Evolutionary conservation across 2,329 filamentous ascomycete species (phyloP), one percentile per base, ranked within the genome.

Genomic region (Aspergillus costaricaensis): DNA sequence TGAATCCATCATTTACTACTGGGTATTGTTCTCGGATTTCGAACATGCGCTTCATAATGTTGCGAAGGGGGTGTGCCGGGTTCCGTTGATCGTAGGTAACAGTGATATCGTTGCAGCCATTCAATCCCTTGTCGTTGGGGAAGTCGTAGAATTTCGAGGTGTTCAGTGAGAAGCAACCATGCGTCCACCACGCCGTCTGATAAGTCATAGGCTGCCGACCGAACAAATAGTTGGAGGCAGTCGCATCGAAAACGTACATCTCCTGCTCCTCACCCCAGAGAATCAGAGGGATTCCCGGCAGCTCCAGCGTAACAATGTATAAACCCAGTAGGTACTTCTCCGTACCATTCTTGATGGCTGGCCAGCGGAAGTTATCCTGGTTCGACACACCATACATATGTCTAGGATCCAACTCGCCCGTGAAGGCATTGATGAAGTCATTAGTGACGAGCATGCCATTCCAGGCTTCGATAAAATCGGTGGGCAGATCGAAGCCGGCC

Each of bases 231-330:
- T 88, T 88, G 59, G 76, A 76, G 4, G 86, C 86, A 1, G 85
- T 87, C 62, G 83, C 87, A 68, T 88, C 86, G 2, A 88, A 75
- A 0, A 86, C 74, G 64, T 88, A 88, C 61, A 85, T 85, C 0
- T 82, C 83, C 71, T 88, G 86, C 68, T 88, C 86, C 67, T 88
- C 86, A n/a, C 86, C 86, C 83, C 85, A 88, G n/a, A 83, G 79
- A 8, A 87, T 72, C 30, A 86, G 69, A 0, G 86, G 84, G 30
- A 87, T 85, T 15, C 86, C 86, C 0, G 86, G 85, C 69, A 87
- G 77, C 43, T 85, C 74, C 54, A 88, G 69, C 0, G 84, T 85
- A 0, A 83, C 83, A 47, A 88, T 79, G 65, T 85, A 87, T 17
- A 83, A 76, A 5, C 80, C 85, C 5, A 87, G 73, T 9, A 87